A percentile compares a stretch with the other conserved stretches of the same genome.
Evolutionary conservation across 352 stramenopile genomes (phyloP).

Genomic region (Globisporangium emineosum): DNA sequence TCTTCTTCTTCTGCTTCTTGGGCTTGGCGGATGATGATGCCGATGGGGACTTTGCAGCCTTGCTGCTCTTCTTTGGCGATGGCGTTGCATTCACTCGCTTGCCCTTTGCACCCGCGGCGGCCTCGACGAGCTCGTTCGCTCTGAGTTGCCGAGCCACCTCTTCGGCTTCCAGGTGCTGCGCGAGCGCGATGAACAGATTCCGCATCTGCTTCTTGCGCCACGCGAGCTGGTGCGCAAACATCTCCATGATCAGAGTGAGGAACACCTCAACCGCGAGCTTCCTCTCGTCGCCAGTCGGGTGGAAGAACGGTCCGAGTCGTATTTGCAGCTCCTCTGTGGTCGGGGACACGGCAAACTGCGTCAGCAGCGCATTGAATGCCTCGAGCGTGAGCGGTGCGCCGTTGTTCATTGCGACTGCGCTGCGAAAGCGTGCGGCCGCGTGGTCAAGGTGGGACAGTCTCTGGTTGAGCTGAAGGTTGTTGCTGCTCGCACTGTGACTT

Average conservation of each 20-base stretch:
- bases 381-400: conserved; percentile 45
- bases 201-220: conserved; percentile 45
- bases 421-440: conserved; percentile 21
- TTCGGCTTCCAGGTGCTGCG: conserved; percentile 24
- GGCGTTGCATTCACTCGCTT: not conserved
- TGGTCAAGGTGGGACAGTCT: conserved; percentile 3
- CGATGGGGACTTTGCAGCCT: not conserved
- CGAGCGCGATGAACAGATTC: conserved; percentile 42
- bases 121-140: conserved; percentile 16
- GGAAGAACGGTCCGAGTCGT: conserved; percentile 47
- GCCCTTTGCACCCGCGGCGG: not conserved
- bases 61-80: conserved; percentile 7
- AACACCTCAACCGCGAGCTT: conserved; percentile 53
- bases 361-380: conserved; percentile 46
- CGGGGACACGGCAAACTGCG: conserved; percentile 31
- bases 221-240: conserved; percentile 40
- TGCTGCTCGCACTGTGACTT: not conserved
- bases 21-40: not conserved
- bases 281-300: conserved; percentile 47
- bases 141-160: conserved; percentile 14
- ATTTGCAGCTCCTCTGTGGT: conserved; percentile 27
- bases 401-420: conserved; percentile 28
- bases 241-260: conserved; percentile 40
- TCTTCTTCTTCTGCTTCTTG: conserved; percentile 28
- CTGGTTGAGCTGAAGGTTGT: not conserved